These are phyloP conservation scores for Leucosporidium yakuticum DNA, from an alignment of 768 basidiomycete genomes.

Conservation along the genomic window DNA sequence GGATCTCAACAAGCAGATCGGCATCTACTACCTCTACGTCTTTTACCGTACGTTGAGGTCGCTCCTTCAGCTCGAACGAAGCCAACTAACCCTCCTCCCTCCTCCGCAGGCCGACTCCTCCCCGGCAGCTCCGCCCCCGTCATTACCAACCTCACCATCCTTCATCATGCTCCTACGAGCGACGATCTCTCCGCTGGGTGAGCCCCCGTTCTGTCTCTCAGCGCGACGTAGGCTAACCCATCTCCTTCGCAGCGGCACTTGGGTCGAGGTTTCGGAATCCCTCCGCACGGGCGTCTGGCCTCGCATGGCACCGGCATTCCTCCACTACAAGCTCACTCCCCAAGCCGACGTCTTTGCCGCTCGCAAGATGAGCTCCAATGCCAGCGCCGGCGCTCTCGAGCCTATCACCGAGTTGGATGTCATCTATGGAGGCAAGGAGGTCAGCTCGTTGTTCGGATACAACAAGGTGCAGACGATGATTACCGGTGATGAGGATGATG, in stretches of 20 bases:
- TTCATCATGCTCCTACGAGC: constrained; percentile 65
- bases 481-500: constrained; percentile 26
- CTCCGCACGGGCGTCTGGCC: constrained; percentile 62
- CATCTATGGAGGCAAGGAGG: constrained; percentile 63
- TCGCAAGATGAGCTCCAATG: constrained; percentile 38
- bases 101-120: not conserved
- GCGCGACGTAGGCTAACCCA: not conserved
- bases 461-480: constrained; percentile 43
- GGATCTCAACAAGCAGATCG: constrained; percentile 64
- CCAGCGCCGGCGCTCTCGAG: constrained; percentile 43
- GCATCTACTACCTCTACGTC: constrained; percentile 58
- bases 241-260: constrained; percentile 7
- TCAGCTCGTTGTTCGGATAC: constrained; percentile 79
- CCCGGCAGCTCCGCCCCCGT: constrained; percentile 10
- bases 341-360: constrained; percentile 52
- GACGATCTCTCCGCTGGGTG: constrained; percentile 53
- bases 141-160: constrained; percentile 21
- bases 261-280: constrained; percentile 65
- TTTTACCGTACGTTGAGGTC: constrained; percentile 9
- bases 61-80: not conserved
- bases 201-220: not conserved
- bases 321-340: constrained; percentile 51
- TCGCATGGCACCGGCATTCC: constrained; percentile 18
- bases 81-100: not conserved
- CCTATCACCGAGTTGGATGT: constrained; percentile 90